A percentile compares a stretch with the other conserved stretches of the same genome.
phyloP scores from a whole-genome alignment of 257 asterid species.

The Avicennia marina region DNA sequence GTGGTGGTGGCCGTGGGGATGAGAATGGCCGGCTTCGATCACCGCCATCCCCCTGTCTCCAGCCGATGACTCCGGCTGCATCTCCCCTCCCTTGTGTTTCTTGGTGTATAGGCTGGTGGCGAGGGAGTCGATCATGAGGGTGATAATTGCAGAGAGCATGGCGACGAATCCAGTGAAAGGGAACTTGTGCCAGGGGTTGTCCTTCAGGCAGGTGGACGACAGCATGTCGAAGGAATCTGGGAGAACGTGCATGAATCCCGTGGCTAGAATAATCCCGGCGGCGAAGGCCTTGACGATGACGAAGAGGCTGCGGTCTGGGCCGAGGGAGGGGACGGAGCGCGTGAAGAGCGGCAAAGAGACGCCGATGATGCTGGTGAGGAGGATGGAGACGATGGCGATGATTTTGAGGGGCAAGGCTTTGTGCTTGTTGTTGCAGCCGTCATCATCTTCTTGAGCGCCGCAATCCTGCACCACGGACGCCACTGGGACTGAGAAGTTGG shows the following conservation, averaged over 20 bases:
- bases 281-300: slow-evolving; percentile 43
- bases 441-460: slow-evolving; percentile 14
- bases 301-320: slow-evolving; percentile 36
- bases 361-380: slow-evolving; percentile 52
- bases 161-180: slow-evolving; percentile 45
- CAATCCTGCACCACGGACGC: slow-evolving; percentile 34
- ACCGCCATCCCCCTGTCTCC: background rate
- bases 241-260: slow-evolving; percentile 40
- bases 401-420: slow-evolving; percentile 50
- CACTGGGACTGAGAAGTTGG: slow-evolving; percentile 16
- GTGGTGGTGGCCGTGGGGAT: slow-evolving; percentile 36
- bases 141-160: slow-evolving; percentile 35
- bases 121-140: slow-evolving; percentile 35
- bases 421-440: slow-evolving; percentile 36
- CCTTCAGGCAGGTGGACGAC: slow-evolving; percentile 30
- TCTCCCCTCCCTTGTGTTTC: slow-evolving; percentile 19
- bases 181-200: slow-evolving; percentile 37
- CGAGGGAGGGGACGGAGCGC: slow-evolving; percentile 27
- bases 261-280: slow-evolving; percentile 43
- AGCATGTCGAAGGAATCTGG: slow-evolving; percentile 36
- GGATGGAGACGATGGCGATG: slow-evolving; percentile 48
- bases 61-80: slow-evolving; percentile 1
- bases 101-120: slow-evolving; percentile 41
- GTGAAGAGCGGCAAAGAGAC: slow-evolving; percentile 44
- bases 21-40: background rate